Conservation (phyloP, 805 yeast species). For the Saccharomycopsis guyanensis region DNA sequence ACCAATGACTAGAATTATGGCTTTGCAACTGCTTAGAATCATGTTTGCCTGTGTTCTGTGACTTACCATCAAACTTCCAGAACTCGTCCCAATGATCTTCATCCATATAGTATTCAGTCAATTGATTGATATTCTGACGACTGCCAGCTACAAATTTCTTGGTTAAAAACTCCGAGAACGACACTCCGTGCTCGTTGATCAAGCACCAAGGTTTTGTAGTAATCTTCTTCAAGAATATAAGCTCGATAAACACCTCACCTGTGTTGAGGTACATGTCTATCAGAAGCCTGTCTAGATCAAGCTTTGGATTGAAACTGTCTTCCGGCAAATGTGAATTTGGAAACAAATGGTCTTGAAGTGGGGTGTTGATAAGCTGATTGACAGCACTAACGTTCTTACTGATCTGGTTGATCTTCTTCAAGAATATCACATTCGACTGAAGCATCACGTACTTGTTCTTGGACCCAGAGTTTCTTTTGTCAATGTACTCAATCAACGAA, state of each 20-base stretch:
- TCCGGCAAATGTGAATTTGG: constrained; percentile 11
- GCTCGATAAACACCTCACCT: constrained; percentile 20
- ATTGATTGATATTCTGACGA: constrained; percentile 12
- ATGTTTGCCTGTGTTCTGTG: background rate
- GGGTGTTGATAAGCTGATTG: constrained; percentile 9
- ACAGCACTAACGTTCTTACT: constrained; percentile 7
- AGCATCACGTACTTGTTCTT: constrained; percentile 1
- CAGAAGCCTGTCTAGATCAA: constrained; percentile 12
- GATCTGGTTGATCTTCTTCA: constrained; percentile 19
- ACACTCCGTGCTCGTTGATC: constrained; percentile 15
- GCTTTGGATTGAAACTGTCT: constrained; percentile 9
- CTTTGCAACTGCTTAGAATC: background rate
- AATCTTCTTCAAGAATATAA: constrained; percentile 17
- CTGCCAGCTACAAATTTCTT: constrained; percentile 11
- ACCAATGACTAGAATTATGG: constrained; percentile 6
- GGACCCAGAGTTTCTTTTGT: background rate
- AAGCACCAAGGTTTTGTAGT: constrained; percentile 19
- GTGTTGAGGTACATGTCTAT: constrained; percentile 19
- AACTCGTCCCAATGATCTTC: constrained; percentile 19
- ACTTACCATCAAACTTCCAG: constrained; percentile 13
- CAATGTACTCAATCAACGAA: constrained; percentile 8
- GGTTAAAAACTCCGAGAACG: constrained; percentile 19
- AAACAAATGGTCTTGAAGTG: constrained; percentile 11
- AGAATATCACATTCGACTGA: constrained; percentile 9
- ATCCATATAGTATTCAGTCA: constrained; percentile 17